These are phyloP conservation scores for Amborella trichopoda DNA, from an alignment of 164 flowering plant species.

Conservation along the genomic window DNA sequence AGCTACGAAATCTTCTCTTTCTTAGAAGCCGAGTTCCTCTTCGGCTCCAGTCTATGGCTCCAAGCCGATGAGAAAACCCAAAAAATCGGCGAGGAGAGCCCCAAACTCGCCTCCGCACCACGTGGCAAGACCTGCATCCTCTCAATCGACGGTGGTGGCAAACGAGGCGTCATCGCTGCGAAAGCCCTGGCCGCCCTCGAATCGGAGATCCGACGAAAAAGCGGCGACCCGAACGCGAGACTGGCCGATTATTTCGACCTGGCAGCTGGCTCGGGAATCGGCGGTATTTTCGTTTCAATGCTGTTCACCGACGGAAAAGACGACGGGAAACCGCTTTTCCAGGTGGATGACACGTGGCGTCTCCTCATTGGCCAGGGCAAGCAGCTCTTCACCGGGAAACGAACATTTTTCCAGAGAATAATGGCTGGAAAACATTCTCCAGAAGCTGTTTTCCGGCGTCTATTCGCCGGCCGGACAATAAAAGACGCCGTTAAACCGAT, in stretches of 20 bases:
- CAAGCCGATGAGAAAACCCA: too few species aligned
- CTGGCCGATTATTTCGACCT: conserved; percentile 54
- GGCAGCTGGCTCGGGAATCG: conserved; percentile 51
- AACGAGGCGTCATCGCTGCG: conserved; percentile 45
- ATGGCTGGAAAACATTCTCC: conserved; percentile 10
- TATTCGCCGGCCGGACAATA: conserved; percentile 33
- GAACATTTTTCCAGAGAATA: conserved; percentile 18
- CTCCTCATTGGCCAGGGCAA: conserved; percentile 22
- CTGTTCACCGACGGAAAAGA: conserved; percentile 40
- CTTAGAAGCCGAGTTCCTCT: conserved; percentile 75
- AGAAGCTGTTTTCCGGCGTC: conserved; percentile 10
- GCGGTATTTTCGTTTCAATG: conserved; percentile 46
- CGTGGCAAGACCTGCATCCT: conserved; percentile 45
- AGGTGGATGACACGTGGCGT: conserved; percentile 31
- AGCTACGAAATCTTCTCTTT: conserved; percentile 84
- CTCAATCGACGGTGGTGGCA: conserved; percentile 38
- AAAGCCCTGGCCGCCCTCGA: conserved; percentile 39
- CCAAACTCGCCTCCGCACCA: background rate
- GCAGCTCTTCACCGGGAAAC: conserved; percentile 9
- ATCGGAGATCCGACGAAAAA: conserved; percentile 17
- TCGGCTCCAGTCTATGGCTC: too few species aligned
- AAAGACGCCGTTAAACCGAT: conserved; percentile 53
- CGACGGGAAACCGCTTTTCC: conserved; percentile 21
- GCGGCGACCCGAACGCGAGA: conserved; percentile 31
- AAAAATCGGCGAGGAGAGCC: background rate